Base-by-base conservation (phyloP, 345 rosid species). In the Lumnitzera littorea region DNA sequence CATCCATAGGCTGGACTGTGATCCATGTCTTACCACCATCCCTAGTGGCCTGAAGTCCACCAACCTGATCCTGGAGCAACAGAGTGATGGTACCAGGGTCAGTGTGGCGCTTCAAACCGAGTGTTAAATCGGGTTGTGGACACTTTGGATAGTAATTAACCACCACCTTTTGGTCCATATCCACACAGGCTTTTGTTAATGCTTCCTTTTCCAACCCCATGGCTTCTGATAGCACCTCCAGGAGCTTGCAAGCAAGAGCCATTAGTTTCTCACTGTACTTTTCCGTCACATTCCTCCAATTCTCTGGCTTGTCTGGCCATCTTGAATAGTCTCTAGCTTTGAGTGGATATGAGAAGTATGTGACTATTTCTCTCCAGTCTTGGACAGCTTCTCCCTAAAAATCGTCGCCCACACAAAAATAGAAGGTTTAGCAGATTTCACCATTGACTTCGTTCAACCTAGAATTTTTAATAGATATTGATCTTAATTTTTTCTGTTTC, bases 361-460 rank as follows among this genome's bases (percentile, higher is more conserved):
- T 91, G 69, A 91, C 96, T 96, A 72, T 92, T 96, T 94, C 99
- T 2, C 99, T 77, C 97, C 99, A 91, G 54, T 87, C 91, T 68
- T 88, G 79, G 15, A 91, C 97, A 2, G 82, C 76, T 63, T 91
- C 97, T 8, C 96, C 99, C 99, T 92, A 60, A 10, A 48, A 16
- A 15, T 16, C 17, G n/a, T 7, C 1, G 43, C 10, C 43, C 43
- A 8, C 60, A 41, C 11, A 15, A 24, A 24, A 53, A 11, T 13
- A 4, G 4, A 8, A 53, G n/a, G 9, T 12, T 15, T 20, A 20
- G 0, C 20, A 20, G 20, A 20, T 20, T 20, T 20, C 20, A 20
- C 20, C 20, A 20, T 20, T 20, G 20, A 96, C 97, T 90, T 20
- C 0, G 20, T 20, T 20, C 20, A 20, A 20, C 20, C 20, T 20